Conservation (phyloP, 805 yeast genomes). For the Barnettozyma botsteinii region DNA sequence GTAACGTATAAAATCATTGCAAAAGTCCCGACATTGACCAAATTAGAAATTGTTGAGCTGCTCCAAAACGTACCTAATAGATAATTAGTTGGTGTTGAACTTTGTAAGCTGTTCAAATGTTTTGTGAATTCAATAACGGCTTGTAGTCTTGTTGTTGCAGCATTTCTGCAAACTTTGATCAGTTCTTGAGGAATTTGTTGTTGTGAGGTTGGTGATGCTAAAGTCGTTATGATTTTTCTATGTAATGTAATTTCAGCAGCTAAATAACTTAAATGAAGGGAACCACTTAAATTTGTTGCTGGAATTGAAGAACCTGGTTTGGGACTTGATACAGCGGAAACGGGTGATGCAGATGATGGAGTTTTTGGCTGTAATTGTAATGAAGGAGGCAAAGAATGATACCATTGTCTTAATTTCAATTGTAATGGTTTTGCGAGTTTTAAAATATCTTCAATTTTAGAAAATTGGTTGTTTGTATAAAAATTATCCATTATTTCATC, state of each 20-base stretch:
- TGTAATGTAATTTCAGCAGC: conserved; percentile 87
- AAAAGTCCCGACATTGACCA: conserved; percentile 81
- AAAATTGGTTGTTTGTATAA: conserved; percentile 42
- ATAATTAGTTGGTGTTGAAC: conserved; percentile 37
- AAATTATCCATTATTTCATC: conserved; percentile 68
- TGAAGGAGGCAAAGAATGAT: conserved; percentile 60
- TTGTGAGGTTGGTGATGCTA: conserved; percentile 29
- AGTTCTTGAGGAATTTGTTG: conserved; percentile 46
- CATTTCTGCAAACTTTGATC: conserved; percentile 67
- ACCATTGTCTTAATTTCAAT: conserved; percentile 66
- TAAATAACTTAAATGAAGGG: conserved; percentile 77
- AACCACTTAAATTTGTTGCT: conserved; percentile 67
- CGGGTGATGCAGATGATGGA: not conserved
- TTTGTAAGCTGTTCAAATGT: conserved; percentile 38
- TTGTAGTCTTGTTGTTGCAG: conserved; percentile 74
- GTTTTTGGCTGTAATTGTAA: conserved; percentile 36
- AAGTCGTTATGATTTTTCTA: conserved; percentile 57
- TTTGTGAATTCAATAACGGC: conserved; percentile 80
- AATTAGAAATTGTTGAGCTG: conserved; percentile 69
- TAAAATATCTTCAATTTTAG: conserved; percentile 61
- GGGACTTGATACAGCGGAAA: not conserved
- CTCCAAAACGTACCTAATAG: conserved; percentile 82
- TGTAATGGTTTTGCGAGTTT: conserved; percentile 79
- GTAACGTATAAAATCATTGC: conserved; percentile 78
- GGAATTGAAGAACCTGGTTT: not conserved